phyloP scores from a whole-genome alignment of 139 green algal species.

The Nannochloris sp. region DNA sequence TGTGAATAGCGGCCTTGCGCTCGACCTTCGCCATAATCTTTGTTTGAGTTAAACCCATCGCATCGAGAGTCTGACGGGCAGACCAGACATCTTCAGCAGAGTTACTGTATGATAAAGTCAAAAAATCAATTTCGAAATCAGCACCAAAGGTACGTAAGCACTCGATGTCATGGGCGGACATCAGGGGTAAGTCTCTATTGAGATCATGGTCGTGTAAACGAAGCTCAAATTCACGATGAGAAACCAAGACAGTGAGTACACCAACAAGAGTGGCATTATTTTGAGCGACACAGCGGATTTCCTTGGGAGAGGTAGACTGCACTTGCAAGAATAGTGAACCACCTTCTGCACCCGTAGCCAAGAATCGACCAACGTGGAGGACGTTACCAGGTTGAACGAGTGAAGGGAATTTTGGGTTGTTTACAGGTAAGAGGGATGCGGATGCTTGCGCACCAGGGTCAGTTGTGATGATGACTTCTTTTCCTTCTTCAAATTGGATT shows the following conservation, averaged over 20 bases:
- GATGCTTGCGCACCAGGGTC: conserved; percentile 27
- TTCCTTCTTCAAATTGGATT: conserved; percentile 10
- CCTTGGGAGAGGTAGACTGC: background rate
- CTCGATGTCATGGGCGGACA: conserved; percentile 35
- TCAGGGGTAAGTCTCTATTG: conserved; percentile 56
- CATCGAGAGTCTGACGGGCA: conserved; percentile 37
- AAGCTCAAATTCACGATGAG: background rate
- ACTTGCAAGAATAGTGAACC: conserved; percentile 72
- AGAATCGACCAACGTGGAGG: conserved; percentile 74
- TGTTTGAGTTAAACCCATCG: conserved; percentile 35
- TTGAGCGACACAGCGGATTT: conserved; percentile 49
- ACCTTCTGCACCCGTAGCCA: conserved; percentile 52
- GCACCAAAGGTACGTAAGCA: conserved; percentile 25
- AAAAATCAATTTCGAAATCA: conserved; percentile 81
- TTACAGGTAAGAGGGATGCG: conserved; percentile 47
- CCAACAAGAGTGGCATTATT: conserved; percentile 70
- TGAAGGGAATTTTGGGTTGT: conserved; percentile 32
- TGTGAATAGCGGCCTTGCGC: conserved; percentile 28
- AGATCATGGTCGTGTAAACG: conserved; percentile 5
- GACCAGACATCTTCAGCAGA: conserved; percentile 32
- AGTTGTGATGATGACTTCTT: conserved; percentile 54
- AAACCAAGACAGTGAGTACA: conserved; percentile 58
- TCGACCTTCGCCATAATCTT: conserved; percentile 83
- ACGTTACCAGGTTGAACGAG: conserved; percentile 46
- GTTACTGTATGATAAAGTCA: conserved; percentile 69